A percentile compares a stretch with the other conserved stretches of the same genome.
Evolutionary conservation across 106 monocot genomes (phyloP).

Genomic region (Amphibolis antarctica): DNA sequence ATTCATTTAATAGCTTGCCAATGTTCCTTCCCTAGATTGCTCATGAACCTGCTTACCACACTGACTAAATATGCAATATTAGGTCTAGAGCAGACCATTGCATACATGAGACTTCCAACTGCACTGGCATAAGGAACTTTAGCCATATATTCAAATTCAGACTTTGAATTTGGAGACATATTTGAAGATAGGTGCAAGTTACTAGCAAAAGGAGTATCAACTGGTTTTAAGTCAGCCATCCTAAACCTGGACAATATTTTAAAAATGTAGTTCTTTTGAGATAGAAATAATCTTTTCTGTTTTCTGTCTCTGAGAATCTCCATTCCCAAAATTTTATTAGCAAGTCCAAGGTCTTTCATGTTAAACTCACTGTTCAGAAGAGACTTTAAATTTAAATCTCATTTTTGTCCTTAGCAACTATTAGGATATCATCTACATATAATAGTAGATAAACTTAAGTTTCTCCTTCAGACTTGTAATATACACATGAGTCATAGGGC

Average conservation of each 20-base stretch:
- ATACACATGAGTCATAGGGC: not conserved
- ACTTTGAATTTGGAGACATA: not conserved
- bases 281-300: not conserved
- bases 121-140: not conserved
- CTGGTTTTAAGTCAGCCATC: not conserved
- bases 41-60: constrained; percentile 3
- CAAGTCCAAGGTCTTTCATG: constrained; percentile 5
- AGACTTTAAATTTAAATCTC: not conserved
- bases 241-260: constrained; percentile 1
- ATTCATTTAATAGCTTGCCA: constrained; percentile 6
- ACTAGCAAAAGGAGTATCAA: not conserved
- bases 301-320: not conserved
- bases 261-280: not conserved
- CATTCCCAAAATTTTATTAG: constrained; percentile 1
- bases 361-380: not conserved
- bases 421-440: not conserved
- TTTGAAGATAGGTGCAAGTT: not conserved
- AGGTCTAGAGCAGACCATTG: not conserved
- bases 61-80: not conserved
- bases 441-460: not conserved
- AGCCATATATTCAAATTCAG: not conserved
- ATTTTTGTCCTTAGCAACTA: not conserved
- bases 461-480: not conserved
- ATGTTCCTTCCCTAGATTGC: constrained; percentile 3
- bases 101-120: constrained; percentile 6